Evolutionary conservation across 2,329 filamentous ascomycete species (phyloP).

Genomic region (Phialophora chinensis): DNA sequence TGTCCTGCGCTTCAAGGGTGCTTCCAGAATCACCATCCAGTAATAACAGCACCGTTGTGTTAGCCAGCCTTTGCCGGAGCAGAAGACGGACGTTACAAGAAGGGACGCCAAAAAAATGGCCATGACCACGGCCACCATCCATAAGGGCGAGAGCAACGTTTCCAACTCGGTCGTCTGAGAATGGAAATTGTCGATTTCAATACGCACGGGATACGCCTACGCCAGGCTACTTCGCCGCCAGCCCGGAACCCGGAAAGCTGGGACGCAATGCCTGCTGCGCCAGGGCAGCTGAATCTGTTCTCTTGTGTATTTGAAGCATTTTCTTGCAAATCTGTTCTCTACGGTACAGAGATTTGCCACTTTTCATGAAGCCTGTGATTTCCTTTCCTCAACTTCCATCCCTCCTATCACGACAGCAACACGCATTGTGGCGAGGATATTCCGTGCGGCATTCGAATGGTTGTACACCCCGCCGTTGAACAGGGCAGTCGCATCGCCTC

Average conservation of each 20-base stretch:
- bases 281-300: background rate
- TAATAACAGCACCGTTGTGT: background rate
- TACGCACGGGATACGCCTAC: background rate
- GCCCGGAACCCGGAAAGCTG: background rate
- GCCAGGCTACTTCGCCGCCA: too few relatives aligned
- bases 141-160: background rate
- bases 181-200: background rate
- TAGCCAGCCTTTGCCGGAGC: background rate
- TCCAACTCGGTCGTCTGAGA: too few relatives aligned
- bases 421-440: conserved; percentile 84
- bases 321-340: background rate
- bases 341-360: background rate
- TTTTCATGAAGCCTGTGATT: background rate
- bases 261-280: background rate
- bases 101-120: background rate
- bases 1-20: background rate
- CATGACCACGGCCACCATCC: background rate
- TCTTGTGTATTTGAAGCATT: background rate
- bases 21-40: background rate
- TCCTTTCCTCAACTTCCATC: conserved; percentile 72
- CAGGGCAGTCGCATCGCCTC: conserved; percentile 89
- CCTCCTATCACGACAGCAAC: conserved; percentile 87
- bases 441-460: conserved; percentile 88
- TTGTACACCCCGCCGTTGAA: conserved; percentile 91
- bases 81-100: background rate